A percentile compares a stretch with the other conserved stretches of the same genome.
phyloP scores from a whole-genome alignment of 148 eudicot species.

The Chenopodium formosanum region DNA sequence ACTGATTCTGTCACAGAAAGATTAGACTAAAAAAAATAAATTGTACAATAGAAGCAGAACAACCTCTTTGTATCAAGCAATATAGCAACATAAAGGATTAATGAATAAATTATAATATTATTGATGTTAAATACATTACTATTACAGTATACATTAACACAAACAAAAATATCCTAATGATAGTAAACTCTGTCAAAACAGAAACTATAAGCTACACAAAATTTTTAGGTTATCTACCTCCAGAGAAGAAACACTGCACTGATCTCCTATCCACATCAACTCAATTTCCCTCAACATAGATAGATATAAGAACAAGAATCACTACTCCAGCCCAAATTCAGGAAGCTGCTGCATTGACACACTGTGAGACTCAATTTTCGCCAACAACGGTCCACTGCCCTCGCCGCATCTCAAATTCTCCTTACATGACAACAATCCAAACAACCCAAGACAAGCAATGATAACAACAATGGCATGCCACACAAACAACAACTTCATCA shows the following conservation, averaged over 20 bases:
- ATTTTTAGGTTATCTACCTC: conserved; percentile 24
- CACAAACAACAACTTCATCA: conserved; percentile 69
- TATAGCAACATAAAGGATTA: neutral
- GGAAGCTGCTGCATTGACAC: conserved; percentile 42
- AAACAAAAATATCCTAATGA: conserved; percentile 8
- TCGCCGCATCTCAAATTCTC: conserved; percentile 47
- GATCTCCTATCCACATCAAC: conserved; percentile 12
- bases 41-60: neutral
- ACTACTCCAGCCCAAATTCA: conserved; percentile 53
- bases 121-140: conserved; percentile 12
- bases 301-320: neutral
- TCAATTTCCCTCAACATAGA: neutral
- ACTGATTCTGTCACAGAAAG: neutral
- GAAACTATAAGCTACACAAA: conserved; percentile 9
- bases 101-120: neutral
- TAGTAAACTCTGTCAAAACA: conserved; percentile 1
- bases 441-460: conserved; percentile 45
- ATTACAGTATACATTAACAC: conserved; percentile 6
- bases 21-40: neutral
- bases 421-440: conserved; percentile 45
- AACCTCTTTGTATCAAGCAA: neutral
- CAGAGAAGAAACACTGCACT: neutral
- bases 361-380: conserved; percentile 52
- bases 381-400: conserved; percentile 49
- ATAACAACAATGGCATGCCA: conserved; percentile 60